Conservation (phyloP, 768 basidiomycete genomes). For the Tricholomella constricta region DNA sequence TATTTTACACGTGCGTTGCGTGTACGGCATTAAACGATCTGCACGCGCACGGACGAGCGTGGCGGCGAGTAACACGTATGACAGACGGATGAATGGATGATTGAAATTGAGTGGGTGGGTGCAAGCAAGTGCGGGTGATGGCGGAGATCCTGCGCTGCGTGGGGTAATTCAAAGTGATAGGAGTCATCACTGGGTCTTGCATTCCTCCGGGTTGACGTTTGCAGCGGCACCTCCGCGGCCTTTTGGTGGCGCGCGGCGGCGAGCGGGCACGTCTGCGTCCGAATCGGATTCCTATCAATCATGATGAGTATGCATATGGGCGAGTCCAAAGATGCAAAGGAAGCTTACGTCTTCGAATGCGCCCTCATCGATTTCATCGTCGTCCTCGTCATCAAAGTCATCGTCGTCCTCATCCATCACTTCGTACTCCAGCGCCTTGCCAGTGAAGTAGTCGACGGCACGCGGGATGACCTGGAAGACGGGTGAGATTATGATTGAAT, state of each 20-base stretch:
- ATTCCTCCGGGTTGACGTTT: slow-evolving; percentile 81
- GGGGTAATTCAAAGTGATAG: background rate
- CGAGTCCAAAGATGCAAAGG: slow-evolving; percentile 7
- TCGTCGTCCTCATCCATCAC: slow-evolving; percentile 56
- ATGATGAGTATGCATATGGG: slow-evolving; percentile 11
- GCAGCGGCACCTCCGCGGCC: slow-evolving; percentile 48
- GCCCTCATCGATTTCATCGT: slow-evolving; percentile 61
- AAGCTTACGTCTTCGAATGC: slow-evolving; percentile 56
- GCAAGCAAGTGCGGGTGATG: background rate
- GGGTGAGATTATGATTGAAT: background rate
- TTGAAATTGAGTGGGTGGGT: background rate
- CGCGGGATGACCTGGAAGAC: slow-evolving; percentile 83
- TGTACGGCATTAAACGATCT: background rate
- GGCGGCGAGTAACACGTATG: slow-evolving; percentile 7
- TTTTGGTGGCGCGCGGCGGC: slow-evolving; percentile 61
- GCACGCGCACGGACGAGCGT: background rate
- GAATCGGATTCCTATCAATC: slow-evolving; percentile 63
- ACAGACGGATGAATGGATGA: background rate
- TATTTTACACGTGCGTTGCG: background rate
- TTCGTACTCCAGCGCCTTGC: slow-evolving; percentile 90
- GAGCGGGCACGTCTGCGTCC: slow-evolving; percentile 63
- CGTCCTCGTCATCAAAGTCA: slow-evolving; percentile 58
- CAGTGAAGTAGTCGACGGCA: slow-evolving; percentile 96
- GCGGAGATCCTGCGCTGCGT: background rate
- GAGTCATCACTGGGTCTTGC: slow-evolving; percentile 77